Conservation (phyloP, 2,329 filamentous ascomycete species). For the Alternaria triticimaculans region DNA sequence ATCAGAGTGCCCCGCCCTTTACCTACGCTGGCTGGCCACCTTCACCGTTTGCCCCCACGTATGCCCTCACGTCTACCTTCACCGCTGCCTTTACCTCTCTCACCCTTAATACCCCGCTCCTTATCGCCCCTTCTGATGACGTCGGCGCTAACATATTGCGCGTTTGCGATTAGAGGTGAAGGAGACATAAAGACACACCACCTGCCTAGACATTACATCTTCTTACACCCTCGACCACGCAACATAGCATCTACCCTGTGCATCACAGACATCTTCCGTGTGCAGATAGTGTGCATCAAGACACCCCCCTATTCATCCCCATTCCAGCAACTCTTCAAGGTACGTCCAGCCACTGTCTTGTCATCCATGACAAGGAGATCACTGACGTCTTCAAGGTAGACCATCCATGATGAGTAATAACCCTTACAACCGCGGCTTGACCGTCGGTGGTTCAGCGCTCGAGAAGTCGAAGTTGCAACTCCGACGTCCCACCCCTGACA, state of each 20-base stretch:
- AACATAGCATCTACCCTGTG: slow-evolving; percentile 13
- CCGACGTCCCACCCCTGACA: slow-evolving; percentile 88
- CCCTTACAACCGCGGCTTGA: slow-evolving; percentile 37
- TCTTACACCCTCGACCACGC: slow-evolving; percentile 15
- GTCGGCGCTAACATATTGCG: slow-evolving; percentile 16
- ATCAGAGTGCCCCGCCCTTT: background rate
- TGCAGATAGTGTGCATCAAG: slow-evolving; percentile 16
- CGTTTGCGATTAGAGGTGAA: slow-evolving; percentile 22
- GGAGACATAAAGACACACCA: slow-evolving; percentile 13
- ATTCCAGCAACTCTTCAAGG: slow-evolving; percentile 18
- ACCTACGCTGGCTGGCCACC: background rate
- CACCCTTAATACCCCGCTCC: slow-evolving; percentile 5
- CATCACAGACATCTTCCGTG: slow-evolving; percentile 8
- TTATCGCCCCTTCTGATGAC: background rate
- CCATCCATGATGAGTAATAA: slow-evolving; percentile 33
- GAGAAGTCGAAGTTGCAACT: slow-evolving; percentile 74
- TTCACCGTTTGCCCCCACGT: background rate
- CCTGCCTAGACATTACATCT: slow-evolving; percentile 10
- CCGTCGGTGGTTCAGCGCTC: slow-evolving; percentile 36
- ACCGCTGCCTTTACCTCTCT: slow-evolving; percentile 10
- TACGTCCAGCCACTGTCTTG: slow-evolving; percentile 4
- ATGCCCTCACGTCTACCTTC: background rate
- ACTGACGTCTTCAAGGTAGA: slow-evolving; percentile 15
- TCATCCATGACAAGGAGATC: background rate
- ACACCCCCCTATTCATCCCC: background rate